Conservation (phyloP, 1,139 yeast genomes). For the Hyphopichia khmerensis region DNA sequence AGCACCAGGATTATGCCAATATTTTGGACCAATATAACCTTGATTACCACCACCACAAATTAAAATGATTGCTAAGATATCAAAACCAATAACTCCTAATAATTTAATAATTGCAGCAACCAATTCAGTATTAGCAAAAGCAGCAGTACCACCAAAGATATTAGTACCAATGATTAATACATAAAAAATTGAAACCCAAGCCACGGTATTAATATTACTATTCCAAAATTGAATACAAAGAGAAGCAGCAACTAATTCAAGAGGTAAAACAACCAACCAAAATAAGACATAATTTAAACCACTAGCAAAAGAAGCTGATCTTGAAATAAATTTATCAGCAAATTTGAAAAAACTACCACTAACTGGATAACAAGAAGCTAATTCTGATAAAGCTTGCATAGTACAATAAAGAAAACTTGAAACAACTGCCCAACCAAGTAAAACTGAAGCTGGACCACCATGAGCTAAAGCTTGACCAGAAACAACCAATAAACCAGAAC, state of each 20-base stretch:
- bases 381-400: constrained; percentile 67
- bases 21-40: constrained; percentile 54
- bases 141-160: constrained; percentile 54
- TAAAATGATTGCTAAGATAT: constrained; percentile 66
- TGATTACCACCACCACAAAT: constrained; percentile 65
- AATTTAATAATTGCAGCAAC: constrained; percentile 59
- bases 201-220: constrained; percentile 54
- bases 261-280: constrained; percentile 69
- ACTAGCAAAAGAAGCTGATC: constrained; percentile 74
- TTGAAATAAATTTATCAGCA: constrained; percentile 63
- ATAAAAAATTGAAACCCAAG: constrained; percentile 66
- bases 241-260: constrained; percentile 72
- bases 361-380: constrained; percentile 65
- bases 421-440: constrained; percentile 45
- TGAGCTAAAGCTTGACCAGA: constrained; percentile 35
- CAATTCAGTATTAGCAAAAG: constrained; percentile 71
- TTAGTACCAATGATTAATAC: constrained; percentile 55
- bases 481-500: constrained; percentile 36
- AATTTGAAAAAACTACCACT: constrained; percentile 72
- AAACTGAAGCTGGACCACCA: constrained; percentile 38
- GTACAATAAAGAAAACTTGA: constrained; percentile 56
- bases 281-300: constrained; percentile 70
- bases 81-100: constrained; percentile 63
- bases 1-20: constrained; percentile 62
- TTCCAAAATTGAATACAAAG: constrained; percentile 70